Conservation (phyloP, 2,329 filamentous ascomycete species). For the Huntiella omanensis region DNA sequence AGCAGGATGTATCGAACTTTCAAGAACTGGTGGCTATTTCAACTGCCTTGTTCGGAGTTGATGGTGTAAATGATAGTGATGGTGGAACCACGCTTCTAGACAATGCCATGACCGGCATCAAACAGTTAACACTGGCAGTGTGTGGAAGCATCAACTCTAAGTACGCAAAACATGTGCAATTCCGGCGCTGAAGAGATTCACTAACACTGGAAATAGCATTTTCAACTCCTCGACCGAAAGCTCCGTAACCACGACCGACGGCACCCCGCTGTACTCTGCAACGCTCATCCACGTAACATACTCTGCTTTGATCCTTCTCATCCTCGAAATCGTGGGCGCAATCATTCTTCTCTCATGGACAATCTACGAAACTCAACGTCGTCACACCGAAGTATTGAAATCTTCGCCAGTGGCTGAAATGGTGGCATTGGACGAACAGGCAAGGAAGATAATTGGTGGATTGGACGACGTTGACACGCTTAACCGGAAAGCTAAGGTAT, state of each 20-base stretch:
- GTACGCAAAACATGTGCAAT: background rate
- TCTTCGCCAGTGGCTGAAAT: conserved; percentile 14
- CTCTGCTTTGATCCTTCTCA: conserved; percentile 15
- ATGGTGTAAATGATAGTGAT: conserved; percentile 8
- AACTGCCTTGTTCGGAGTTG: background rate
- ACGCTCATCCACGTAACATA: conserved; percentile 14
- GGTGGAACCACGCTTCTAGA: background rate
- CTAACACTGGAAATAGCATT: background rate
- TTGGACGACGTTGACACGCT: conserved; percentile 9
- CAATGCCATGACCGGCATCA: background rate
- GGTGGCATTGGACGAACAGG: conserved; percentile 14
- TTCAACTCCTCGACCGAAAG: background rate
- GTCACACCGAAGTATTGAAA: conserved; percentile 15
- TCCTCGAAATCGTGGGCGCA: conserved; percentile 13
- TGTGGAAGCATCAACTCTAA: background rate
- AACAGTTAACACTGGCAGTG: background rate
- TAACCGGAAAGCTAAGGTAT: conserved; percentile 11
- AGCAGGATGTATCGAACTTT: no score
- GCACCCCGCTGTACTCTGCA: conserved; percentile 12
- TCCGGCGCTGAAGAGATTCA: background rate
- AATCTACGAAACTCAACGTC: conserved; percentile 14
- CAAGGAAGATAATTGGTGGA: conserved; percentile 9
- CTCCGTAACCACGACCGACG: conserved; percentile 7
- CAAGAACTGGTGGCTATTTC: no score
- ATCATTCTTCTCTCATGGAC: conserved; percentile 14